Percentiles rank a stretch among this genome's conserved stretches.
Conservation (phyloP, 108 stramenopile species). For the Skeletonema costatum region DNA sequence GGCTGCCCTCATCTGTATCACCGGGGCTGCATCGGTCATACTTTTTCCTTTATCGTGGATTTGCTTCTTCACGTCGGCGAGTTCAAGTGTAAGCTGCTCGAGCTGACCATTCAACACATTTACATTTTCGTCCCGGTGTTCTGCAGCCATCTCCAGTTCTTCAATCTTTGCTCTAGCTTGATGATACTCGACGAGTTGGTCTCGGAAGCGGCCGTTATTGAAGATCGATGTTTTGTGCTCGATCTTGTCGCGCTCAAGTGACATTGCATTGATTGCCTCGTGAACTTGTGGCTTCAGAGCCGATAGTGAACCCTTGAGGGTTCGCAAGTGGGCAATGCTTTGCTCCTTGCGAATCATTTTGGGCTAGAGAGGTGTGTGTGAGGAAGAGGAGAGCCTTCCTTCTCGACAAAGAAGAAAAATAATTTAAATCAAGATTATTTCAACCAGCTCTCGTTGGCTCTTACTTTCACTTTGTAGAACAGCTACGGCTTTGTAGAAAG, state of each 20-base stretch:
- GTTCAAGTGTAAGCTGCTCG: slow-evolving; percentile 7
- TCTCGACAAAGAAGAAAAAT: too few relatives aligned
- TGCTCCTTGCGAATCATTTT: neutral
- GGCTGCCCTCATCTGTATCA: slow-evolving; percentile 9
- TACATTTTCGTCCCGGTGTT: slow-evolving; percentile 16
- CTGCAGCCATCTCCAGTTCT: slow-evolving; percentile 11
- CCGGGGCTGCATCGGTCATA: slow-evolving; percentile 36
- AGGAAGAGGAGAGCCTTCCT: too few relatives aligned
- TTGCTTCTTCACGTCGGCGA: slow-evolving; percentile 30
- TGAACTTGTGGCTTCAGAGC: neutral
- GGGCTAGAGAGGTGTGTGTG: too few relatives aligned
- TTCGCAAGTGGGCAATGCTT: neutral
- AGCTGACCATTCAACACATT: slow-evolving; percentile 16
- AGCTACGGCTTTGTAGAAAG: too few relatives aligned
- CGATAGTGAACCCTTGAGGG: neutral
- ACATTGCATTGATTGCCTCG: neutral
- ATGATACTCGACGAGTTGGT: neutral
- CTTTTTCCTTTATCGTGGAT: slow-evolving; percentile 35
- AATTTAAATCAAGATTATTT: too few relatives aligned
- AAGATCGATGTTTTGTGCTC: neutral
- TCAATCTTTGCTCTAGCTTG: slow-evolving; percentile 9
- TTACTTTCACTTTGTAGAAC: too few relatives aligned
- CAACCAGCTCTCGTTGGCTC: too few relatives aligned
- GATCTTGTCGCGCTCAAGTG: neutral
- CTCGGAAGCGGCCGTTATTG: neutral